Percentiles rank a stretch among this genome's conserved stretches.
phyloP scores from a whole-genome alignment of 768 basidiomycete genomes.

The Collybia sp. region DNA sequence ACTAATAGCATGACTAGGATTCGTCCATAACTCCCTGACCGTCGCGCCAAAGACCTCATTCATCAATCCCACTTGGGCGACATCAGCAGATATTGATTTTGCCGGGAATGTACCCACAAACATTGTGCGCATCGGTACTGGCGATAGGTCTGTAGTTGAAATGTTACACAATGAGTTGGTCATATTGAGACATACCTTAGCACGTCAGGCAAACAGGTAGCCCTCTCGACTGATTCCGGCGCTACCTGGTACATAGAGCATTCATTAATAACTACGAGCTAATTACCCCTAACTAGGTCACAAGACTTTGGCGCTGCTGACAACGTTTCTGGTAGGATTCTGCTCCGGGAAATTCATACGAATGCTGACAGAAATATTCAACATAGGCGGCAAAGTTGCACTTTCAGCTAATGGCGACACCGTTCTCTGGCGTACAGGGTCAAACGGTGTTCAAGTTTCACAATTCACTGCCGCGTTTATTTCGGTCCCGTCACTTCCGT shows the following conservation, averaged over 20 bases:
- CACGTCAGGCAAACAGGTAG: slow-evolving; percentile 47
- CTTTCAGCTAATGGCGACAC: slow-evolving; percentile 51
- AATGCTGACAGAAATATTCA: background rate
- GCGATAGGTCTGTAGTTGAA: slow-evolving; percentile 30
- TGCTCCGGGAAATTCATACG: background rate
- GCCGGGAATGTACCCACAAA: slow-evolving; percentile 46
- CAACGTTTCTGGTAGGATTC: slow-evolving; percentile 30
- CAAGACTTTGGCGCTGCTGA: slow-evolving; percentile 51
- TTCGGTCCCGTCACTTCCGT: slow-evolving; percentile 46
- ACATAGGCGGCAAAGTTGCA: slow-evolving; percentile 34
- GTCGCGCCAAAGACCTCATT: slow-evolving; percentile 33
- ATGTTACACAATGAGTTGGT: background rate
- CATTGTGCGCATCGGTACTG: slow-evolving; percentile 50
- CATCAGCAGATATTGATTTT: slow-evolving; percentile 46
- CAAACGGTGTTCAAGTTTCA: slow-evolving; percentile 48
- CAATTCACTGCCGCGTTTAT: slow-evolving; percentile 44
- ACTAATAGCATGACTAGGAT: slow-evolving; percentile 27
- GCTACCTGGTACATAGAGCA: slow-evolving; percentile 36
- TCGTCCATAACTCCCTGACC: slow-evolving; percentile 39
- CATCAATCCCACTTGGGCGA: slow-evolving; percentile 43
- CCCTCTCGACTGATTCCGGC: slow-evolving; percentile 51
- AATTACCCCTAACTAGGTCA: slow-evolving; percentile 21
- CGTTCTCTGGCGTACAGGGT: slow-evolving; percentile 50
- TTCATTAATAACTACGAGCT: background rate
- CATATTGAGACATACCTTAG: slow-evolving; percentile 12